Evolutionary conservation across 441 rosid species (phyloP), one percentile per base, ranked within the genome.

Genomic region (Adansonia rubrostipa): DNA sequence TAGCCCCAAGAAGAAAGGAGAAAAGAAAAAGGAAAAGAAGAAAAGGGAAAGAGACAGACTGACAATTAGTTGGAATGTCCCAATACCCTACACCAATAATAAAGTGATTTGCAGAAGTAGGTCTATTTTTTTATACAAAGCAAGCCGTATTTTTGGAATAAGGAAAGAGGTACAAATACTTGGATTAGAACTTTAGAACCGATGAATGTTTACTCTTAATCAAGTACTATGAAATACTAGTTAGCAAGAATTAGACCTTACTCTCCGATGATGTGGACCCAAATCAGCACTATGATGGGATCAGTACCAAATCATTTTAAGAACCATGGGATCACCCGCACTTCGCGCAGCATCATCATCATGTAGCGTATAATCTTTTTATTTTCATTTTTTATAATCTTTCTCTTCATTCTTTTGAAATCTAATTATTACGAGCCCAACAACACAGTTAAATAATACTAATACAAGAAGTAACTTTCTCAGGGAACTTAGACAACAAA

Each of bases 31-130:
- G 45, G 14, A 14, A 63, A 33, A 33, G 67, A 33, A 33, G 17
- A 63, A 63, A 63, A 63, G 67, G 24, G 48, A 74, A 63, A 73
- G 72, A 50, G 78, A 57, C 67, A 28, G 44, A 33, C 19, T 63
- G 70, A 56, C 77, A 56, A 76, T 71, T 79, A 72, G 65, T 76
- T 76, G 80, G 62, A 72, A 64, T 79, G 82, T 67, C 77, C 8
- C 62, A 66, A 17, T 71, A 53, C 64, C 75, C 64, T 42, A 64
- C 51, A 56, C 79, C 36, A 9, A 65, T 8, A 44, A 33, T 13
- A 64, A 61, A 48, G 75, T 48, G 44, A 56, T 11, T 28, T 77
- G 57, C 17, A 47, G 44, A 48, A 45, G 71, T 60, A 53, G 77
- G 51, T 47, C 20, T 47, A 65, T 14, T 60, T 22, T 50, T 50